A percentile compares a stretch with the other conserved stretches of the same genome.
Evolutionary conservation across 2,329 filamentous ascomycete species (phyloP).

Genomic region (Fusarium dimerum): DNA sequence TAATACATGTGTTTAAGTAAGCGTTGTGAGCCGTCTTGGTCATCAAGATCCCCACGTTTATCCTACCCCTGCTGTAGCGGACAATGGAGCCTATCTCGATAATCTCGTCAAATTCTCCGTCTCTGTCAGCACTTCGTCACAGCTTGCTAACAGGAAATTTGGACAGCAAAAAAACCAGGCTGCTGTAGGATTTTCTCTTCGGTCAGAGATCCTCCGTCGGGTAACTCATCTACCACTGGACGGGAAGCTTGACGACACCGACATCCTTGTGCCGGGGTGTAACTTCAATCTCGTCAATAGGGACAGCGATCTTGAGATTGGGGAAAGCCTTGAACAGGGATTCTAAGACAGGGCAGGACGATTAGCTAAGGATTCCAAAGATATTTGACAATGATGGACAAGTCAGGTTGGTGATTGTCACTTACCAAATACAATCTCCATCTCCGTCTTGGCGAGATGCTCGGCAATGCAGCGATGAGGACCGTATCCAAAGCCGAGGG

Average conservation of each 20-base stretch:
- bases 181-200: background rate
- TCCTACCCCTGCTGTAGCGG: background rate
- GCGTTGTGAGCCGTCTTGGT: background rate
- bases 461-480: slow-evolving; percentile 49
- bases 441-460: slow-evolving; percentile 42
- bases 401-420: background rate
- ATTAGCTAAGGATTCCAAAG: background rate
- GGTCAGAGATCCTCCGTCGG: background rate
- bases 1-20: background rate
- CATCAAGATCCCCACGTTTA: background rate
- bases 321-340: slow-evolving; percentile 42
- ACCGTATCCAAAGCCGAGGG: slow-evolving; percentile 48
- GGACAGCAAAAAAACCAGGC: too few species aligned
- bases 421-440: slow-evolving; percentile 44
- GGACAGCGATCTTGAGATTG: slow-evolving; percentile 40
- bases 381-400: too few species aligned
- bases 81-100: background rate
- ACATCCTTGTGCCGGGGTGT: slow-evolving; percentile 41
- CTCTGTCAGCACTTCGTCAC: background rate
- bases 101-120: background rate
- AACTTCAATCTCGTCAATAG: slow-evolving; percentile 41
- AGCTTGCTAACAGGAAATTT: slow-evolving; percentile 7
- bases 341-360: slow-evolving; percentile 21
- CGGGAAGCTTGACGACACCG: slow-evolving; percentile 41
- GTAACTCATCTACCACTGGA: slow-evolving; percentile 31